Percentiles rank a stretch among this genome's conserved stretches.
Conservation (phyloP, 768 basidiomycete genomes). For the Candolleomyces eurysporus region DNA sequence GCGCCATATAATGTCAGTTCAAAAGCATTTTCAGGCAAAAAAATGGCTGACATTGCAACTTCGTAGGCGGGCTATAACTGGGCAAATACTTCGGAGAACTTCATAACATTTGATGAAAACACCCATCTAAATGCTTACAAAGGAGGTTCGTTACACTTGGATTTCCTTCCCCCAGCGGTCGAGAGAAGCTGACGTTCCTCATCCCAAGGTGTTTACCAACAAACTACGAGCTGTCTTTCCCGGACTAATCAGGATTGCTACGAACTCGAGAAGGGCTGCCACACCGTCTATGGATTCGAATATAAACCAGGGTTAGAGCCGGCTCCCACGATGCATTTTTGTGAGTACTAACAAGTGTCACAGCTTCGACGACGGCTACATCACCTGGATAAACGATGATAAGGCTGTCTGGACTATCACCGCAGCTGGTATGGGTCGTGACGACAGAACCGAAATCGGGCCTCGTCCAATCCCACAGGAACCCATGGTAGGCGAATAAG, state of each 20-base stretch:
- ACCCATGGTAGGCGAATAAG: slow-evolving; percentile 54
- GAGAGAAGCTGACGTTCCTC: slow-evolving; percentile 33
- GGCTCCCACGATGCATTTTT: background rate
- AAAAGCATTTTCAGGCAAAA: too few relatives aligned
- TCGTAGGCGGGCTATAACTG: slow-evolving; percentile 55
- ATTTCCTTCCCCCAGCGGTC: background rate
- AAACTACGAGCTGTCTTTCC: slow-evolving; percentile 70
- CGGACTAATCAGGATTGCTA: slow-evolving; percentile 68
- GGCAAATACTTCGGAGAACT: slow-evolving; percentile 48
- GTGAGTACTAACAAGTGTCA: slow-evolving; percentile 8
- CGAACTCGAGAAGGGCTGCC: slow-evolving; percentile 35
- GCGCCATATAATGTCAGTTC: slow-evolving; percentile 56
- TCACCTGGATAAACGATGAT: slow-evolving; percentile 70
- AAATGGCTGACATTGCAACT: background rate
- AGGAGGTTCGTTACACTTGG: slow-evolving; percentile 54
- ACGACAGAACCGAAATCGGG: slow-evolving; percentile 49
- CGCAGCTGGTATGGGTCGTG: slow-evolving; percentile 54
- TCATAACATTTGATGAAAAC: slow-evolving; percentile 44
- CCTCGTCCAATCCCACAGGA: slow-evolving; percentile 68
- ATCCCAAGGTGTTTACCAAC: slow-evolving; percentile 51
- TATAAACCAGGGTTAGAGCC: slow-evolving; percentile 45
- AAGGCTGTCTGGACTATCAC: slow-evolving; percentile 64
- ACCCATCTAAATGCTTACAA: slow-evolving; percentile 54
- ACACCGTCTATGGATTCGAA: slow-evolving; percentile 45
- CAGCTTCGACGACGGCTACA: slow-evolving; percentile 46